A percentile compares a stretch with the other conserved stretches of the same genome.
phyloP scores from a whole-genome alignment of 2,329 filamentous ascomycete species.

The Pseudogymnoascus sp. region DNA sequence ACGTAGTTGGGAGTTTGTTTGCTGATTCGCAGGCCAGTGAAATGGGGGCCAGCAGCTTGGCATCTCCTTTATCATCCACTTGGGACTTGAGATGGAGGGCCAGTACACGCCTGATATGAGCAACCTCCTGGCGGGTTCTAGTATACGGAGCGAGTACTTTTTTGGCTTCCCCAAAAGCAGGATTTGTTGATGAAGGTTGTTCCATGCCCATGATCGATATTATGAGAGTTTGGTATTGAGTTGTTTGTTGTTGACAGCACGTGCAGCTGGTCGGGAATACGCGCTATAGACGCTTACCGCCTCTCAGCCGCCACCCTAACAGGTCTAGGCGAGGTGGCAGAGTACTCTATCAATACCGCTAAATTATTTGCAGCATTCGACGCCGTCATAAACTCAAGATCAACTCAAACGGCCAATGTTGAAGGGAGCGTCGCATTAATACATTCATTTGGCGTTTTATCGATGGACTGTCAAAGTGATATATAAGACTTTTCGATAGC shows the following conservation, averaged over 20 bases:
- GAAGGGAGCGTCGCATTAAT: conserved; percentile 5
- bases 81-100: conserved; percentile 44
- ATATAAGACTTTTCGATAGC: conserved; percentile 8
- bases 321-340: not conserved
- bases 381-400: conserved; percentile 7
- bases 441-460: conserved; percentile 9
- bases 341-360: conserved; percentile 5
- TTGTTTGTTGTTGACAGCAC: not conserved
- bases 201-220: conserved; percentile 17
- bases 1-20: conserved; percentile 29
- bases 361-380: conserved; percentile 9
- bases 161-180: conserved; percentile 33
- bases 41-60: conserved; percentile 28
- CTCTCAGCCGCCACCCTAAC: conserved; percentile 4
- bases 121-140: conserved; percentile 47
- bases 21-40: conserved; percentile 38
- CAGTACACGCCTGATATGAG: conserved; percentile 46
- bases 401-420: not conserved
- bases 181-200: conserved; percentile 21
- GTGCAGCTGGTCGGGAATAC: not conserved
- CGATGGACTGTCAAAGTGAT: conserved; percentile 5
- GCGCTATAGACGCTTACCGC: conserved; percentile 6
- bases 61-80: conserved; percentile 35
- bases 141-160: conserved; percentile 43
- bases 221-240: conserved; percentile 11